These are phyloP conservation scores for Trichomonascaceae sp. DNA, from an alignment of 1,139 yeast species.

Conservation along the genomic window DNA sequence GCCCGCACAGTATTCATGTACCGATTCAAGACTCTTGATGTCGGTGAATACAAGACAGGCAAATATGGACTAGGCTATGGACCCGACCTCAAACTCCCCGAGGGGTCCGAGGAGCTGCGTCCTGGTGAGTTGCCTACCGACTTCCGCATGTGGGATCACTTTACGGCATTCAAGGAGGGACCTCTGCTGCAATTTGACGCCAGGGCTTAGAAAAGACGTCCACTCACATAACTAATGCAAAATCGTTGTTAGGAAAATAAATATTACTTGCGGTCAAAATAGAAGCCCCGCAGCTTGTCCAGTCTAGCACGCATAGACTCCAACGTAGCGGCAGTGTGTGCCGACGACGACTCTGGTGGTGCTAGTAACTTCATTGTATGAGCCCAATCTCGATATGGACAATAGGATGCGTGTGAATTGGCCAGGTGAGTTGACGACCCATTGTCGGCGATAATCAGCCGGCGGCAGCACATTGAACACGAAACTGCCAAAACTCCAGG, in stretches of 20 bases:
- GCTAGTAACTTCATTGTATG: neutral
- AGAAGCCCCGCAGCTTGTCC: neutral
- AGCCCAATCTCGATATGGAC: too few species aligned
- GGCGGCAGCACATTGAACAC: too few species aligned
- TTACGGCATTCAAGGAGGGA: constrained; percentile 10
- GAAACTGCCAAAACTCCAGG: too few species aligned
- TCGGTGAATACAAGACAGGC: constrained; percentile 10
- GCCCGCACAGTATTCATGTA: constrained; percentile 9
- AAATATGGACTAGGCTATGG: constrained; percentile 9
- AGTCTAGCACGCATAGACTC: neutral
- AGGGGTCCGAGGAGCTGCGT: constrained; percentile 7
- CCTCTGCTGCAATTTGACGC: constrained; percentile 7
- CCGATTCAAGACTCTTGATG: constrained; percentile 8
- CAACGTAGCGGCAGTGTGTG: neutral
- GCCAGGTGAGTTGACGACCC: too few species aligned
- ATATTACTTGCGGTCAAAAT: neutral
- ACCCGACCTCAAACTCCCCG: constrained; percentile 7
- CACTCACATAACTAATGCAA: neutral
- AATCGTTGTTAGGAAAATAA: neutral
- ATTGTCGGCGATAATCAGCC: too few species aligned
- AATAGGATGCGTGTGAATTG: too few species aligned
- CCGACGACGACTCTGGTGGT: neutral
- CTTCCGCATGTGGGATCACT: constrained; percentile 12
- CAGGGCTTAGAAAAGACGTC: too few species aligned
- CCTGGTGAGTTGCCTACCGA: constrained; percentile 7